Base-by-base conservation (phyloP, 129 eudicot species). In the Flaveria sonorensis region DNA sequence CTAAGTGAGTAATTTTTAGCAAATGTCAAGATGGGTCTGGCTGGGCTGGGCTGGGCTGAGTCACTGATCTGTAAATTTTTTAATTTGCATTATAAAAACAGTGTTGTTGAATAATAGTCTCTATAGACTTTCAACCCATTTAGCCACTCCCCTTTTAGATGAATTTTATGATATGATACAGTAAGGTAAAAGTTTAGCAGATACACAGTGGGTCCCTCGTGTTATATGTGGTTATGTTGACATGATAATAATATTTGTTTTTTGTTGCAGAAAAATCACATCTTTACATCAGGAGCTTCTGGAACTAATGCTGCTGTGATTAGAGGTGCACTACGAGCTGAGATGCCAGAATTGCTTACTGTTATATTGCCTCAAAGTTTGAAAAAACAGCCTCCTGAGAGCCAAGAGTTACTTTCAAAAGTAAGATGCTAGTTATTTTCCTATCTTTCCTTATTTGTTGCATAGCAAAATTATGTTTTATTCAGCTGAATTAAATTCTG, bases 221-320 rank as follows among this genome's bases (percentile, higher is more conserved):
- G 45, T 62, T 30, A 30, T 15, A 10, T 24, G 68, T 14, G 45
- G 68, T 62, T 28, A 15, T 65, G 32, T 73, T 43, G 21, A 81
- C 47, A 56, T 67, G 43, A 26, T 55, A 65, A 70, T 46, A 2
- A 14, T 18, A 21, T n/a, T 56, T 66, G 14, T 65, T 78, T 6
- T 66, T 26, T 68, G 59, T 74, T 70, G 56, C 89, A 95, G 99
- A 95, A 95, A 86, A 95, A 91, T 69, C 97, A 95, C 82, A 95
- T 95, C 52, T 94, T 86, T 77, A 91, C 99, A 28, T 95, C 99
- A 51, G 99, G 99, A 79, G 97, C 99, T 73, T 86, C 99, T 46
- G 99, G 99, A 6, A 95, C 97, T 71, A 95, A 95, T 82, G 93
- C 99, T 39, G 99, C 99, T 72, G 99, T 95, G 21, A 95, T 95